phyloP scores from a whole-genome alignment of 2,329 filamentous ascomycete genomes.

The Tolypocladium album region DNA sequence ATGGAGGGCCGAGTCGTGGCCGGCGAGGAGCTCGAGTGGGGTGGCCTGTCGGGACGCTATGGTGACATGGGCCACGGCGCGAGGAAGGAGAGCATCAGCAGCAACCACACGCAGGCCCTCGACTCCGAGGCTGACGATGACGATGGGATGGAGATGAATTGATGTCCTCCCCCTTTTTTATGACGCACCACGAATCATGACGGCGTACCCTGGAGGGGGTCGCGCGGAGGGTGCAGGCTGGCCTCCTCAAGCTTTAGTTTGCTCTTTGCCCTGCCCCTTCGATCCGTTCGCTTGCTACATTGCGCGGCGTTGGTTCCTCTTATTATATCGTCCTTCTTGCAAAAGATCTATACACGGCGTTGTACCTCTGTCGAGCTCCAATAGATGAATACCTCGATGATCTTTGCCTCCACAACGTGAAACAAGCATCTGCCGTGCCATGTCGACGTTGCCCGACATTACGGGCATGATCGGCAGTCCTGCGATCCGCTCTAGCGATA shows the following conservation, averaged over 20 bases:
- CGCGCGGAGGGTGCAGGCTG: not conserved
- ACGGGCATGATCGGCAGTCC: not conserved
- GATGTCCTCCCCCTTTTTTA: constrained; percentile 1
- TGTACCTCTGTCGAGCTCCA: not conserved
- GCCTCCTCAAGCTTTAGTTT: not conserved
- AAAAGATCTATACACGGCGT: not conserved
- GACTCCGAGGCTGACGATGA: constrained; percentile 50
- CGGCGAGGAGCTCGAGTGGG: constrained; percentile 67
- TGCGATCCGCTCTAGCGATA: not conserved
- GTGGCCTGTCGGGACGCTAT: constrained; percentile 33
- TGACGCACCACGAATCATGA: constrained; percentile 1
- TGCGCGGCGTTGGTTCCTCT: constrained; percentile 5
- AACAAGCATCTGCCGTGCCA: not conserved
- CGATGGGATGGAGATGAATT: constrained; percentile 51
- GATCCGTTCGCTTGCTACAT: constrained; percentile 2
- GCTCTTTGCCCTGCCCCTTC: not conserved
- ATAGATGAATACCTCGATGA: not conserved
- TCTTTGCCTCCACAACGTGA: not conserved
- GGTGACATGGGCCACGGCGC: constrained; percentile 26
- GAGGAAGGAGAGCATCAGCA: constrained; percentile 50
- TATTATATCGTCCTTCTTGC: not conserved
- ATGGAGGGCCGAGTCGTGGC: constrained; percentile 84
- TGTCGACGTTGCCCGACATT: not conserved
- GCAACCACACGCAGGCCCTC: constrained; percentile 44
- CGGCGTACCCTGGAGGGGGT: not conserved